Base-by-base conservation (phyloP, 192 early-diverging fungal species). In the Coemansia sp. region DNA sequence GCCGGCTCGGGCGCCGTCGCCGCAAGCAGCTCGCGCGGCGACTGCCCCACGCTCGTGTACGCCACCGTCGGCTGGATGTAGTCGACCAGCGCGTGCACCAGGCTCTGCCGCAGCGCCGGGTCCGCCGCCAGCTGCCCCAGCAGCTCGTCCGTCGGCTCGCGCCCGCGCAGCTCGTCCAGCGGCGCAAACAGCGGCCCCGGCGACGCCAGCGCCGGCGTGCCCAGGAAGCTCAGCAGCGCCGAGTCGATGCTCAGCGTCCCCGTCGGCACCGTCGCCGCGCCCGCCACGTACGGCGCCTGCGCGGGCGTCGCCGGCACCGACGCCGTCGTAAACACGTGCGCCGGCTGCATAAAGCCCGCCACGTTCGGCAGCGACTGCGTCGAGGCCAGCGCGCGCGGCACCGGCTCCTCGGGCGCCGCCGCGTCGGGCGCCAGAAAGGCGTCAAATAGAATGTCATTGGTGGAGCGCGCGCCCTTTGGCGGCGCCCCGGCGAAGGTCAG, bases 51-150 rank as follows among this genome's bases (percentile, higher is more conserved):
- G 8, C 51, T 47, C 64, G 67, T 57, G 54, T 78, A 78, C 28
- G 75, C 66, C 14, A 61, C 46, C 7, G 58, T 33, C 2, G 75
- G 69, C 42, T 62, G 60, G 62, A 78, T 78, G 43, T 44, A 32
- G 69, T 78, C 56, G 18, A 78, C 65, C 6, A 78, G 65, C 43
- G 75, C 75, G 48, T 78, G 75, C 31, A 78, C 75, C 42, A 78
- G 58, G 40, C 35, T 65, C 62, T 65, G 65, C 28, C 66, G 75
- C 57, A 78, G 23, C 11, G 30, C 55, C 7, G 75, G 69, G 46
- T 71, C 65, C 10, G 33, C 25, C 18, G 69, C 64, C 52, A 78
- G 52, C 57, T 71, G 68, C 14, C 28, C 42, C 10, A 78, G 51
- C 42, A 71, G 54, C 22, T 61, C 58, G 38, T 64, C 51, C 1